These are phyloP conservation scores for Paspalum vaginatum DNA, from an alignment of 176 grass and related monocot genomes.

Conservation along the genomic window DNA sequence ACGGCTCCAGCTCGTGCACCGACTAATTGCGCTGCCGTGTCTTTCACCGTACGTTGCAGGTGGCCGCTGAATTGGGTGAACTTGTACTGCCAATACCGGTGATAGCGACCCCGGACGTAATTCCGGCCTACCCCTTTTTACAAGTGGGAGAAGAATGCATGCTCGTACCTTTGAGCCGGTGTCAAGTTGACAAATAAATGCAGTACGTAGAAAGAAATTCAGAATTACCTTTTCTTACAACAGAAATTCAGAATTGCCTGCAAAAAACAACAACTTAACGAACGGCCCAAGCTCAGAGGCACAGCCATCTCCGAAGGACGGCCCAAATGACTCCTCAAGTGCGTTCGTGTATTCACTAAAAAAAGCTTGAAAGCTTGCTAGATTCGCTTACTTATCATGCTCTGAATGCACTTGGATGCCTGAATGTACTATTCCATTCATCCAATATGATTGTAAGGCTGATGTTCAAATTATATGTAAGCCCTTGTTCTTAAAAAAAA, in stretches of 20 bases:
- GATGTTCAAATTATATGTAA: too few species aligned
- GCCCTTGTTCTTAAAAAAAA: too few species aligned
- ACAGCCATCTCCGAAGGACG: neutral
- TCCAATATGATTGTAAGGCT: too few species aligned
- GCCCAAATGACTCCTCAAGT: neutral
- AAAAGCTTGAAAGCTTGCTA: too few species aligned
- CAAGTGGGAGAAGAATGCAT: neutral
- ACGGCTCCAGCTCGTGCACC: neutral
- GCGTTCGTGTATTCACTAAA: neutral
- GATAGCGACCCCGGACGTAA: neutral
- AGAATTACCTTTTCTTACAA: neutral
- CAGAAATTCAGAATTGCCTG: neutral
- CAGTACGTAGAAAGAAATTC: neutral
- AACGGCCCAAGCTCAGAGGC: neutral
- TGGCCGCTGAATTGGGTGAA: neutral
- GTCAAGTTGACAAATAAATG: neutral
- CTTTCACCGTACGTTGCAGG: neutral
- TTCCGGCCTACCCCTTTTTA: constrained; percentile 8
- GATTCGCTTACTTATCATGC: too few species aligned
- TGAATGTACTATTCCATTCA: too few species aligned
- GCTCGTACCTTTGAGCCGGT: neutral
- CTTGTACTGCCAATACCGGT: neutral
- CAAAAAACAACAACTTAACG: neutral
- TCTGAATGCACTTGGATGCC: too few species aligned
- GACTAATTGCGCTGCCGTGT: neutral